These are phyloP conservation scores for Gyromitra esculenta DNA, from an alignment of 2,329 filamentous ascomycete genomes.

Conservation along the genomic window DNA sequence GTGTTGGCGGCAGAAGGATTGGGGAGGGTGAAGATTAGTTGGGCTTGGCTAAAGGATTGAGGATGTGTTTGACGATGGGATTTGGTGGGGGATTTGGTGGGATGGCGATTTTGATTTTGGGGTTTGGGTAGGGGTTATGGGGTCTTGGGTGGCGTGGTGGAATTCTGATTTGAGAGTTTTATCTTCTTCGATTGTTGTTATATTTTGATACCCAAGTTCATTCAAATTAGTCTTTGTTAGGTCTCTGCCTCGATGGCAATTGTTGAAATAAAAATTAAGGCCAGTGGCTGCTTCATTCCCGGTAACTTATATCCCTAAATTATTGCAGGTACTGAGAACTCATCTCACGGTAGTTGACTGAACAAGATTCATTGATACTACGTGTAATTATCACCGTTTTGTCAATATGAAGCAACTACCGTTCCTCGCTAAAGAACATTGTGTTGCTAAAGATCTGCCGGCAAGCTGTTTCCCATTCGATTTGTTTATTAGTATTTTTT, in stretches of 20 bases:
- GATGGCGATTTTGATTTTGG: not conserved
- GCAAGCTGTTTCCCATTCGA: too few species aligned
- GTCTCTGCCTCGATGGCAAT: not conserved
- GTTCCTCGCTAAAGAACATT: too few species aligned
- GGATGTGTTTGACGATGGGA: not conserved
- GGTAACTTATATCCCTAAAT: too few species aligned
- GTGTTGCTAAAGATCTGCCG: too few species aligned
- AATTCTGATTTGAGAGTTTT: too few species aligned
- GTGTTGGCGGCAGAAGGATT: conserved; percentile 63
- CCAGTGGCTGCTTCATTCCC: not conserved
- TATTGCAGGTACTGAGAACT: too few species aligned
- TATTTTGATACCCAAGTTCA: not conserved
- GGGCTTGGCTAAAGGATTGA: conserved; percentile 59
- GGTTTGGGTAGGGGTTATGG: not conserved
- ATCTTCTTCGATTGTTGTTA: not conserved
- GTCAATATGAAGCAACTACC: too few species aligned
- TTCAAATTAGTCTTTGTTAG: not conserved
- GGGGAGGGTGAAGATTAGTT: conserved; percentile 61
- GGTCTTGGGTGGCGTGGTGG: not conserved
- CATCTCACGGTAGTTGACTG: too few species aligned
- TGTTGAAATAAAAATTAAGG: not conserved
- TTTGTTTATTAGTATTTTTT: too few species aligned
- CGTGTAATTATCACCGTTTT: too few species aligned
- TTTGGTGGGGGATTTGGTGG: not conserved
- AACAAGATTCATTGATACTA: too few species aligned